These are phyloP conservation scores for Ogataea nonfermentans DNA, from an alignment of 805 yeast species.

Conservation along the genomic window DNA sequence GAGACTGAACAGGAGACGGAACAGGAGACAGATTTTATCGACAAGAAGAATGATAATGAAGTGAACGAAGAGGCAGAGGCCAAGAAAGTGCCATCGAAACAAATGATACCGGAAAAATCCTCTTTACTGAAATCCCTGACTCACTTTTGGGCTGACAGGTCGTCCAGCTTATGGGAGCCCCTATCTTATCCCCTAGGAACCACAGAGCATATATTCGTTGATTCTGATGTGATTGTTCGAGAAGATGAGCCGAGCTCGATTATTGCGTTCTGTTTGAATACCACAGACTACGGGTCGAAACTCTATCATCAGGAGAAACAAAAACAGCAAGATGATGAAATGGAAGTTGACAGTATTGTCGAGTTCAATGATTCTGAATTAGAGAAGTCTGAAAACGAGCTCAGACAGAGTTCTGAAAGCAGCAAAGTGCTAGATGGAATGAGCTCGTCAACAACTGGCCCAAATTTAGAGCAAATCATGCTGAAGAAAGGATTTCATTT, in stretches of 20 bases:
- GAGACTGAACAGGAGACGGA: neutral
- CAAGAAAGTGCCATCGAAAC: slow-evolving; percentile 13
- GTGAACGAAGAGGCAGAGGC: slow-evolving; percentile 6
- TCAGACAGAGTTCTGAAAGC: slow-evolving; percentile 1
- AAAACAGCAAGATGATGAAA: slow-evolving; percentile 7
- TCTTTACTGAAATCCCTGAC: slow-evolving; percentile 81
- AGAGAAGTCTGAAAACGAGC: slow-evolving; percentile 10
- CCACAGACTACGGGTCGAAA: slow-evolving; percentile 66
- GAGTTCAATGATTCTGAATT: slow-evolving; percentile 10
- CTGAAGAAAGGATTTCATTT: slow-evolving; percentile 84
- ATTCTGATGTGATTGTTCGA: slow-evolving; percentile 87
- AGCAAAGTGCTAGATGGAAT: slow-evolving; percentile 12
- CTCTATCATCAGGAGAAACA: slow-evolving; percentile 38
- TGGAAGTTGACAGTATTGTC: slow-evolving; percentile 19
- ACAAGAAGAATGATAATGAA: slow-evolving; percentile 1
- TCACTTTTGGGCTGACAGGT: slow-evolving; percentile 96
- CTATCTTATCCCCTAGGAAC: slow-evolving; percentile 76
- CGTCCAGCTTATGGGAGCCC: slow-evolving; percentile 94
- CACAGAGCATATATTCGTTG: slow-evolving; percentile 88
- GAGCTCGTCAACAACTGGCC: slow-evolving; percentile 8
- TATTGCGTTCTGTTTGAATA: slow-evolving; percentile 87
- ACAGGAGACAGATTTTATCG: neutral
- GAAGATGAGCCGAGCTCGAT: slow-evolving; percentile 96
- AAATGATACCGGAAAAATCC: slow-evolving; percentile 57
- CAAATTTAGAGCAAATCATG: slow-evolving; percentile 63